Conservation (phyloP, 352 stramenopile genomes). For the Thraustotheca clavata region DNA sequence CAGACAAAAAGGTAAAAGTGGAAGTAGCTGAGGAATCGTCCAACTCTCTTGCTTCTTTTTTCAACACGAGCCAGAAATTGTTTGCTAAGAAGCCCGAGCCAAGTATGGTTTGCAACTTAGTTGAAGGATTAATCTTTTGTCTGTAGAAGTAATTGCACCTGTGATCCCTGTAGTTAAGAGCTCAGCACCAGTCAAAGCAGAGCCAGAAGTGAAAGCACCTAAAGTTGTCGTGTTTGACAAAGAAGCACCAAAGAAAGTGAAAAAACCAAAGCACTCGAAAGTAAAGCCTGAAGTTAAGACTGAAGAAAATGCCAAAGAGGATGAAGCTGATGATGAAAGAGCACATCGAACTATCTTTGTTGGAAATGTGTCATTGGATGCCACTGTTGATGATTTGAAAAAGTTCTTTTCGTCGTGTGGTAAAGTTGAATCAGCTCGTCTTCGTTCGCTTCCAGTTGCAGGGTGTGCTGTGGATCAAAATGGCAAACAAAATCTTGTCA, state of each 20-base stretch:
- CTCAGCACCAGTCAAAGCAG: not conserved
- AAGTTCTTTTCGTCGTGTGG: slow-evolving; percentile 77
- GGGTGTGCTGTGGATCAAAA: slow-evolving; percentile 74
- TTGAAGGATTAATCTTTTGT: not conserved
- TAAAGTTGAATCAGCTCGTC: slow-evolving; percentile 74
- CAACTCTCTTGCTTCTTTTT: slow-evolving; percentile 13
- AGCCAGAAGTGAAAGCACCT: not conserved
- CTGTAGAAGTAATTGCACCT: not conserved
- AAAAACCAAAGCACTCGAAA: slow-evolving; percentile 23
- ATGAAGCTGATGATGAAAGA: slow-evolving; percentile 43
- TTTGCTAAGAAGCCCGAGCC: slow-evolving; percentile 18
- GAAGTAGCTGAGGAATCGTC: not conserved
- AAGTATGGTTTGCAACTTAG: not conserved
- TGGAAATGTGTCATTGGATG: slow-evolving; percentile 85
- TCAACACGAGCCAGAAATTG: slow-evolving; percentile 11
- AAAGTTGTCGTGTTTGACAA: not conserved
- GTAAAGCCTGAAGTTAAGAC: slow-evolving; percentile 14
- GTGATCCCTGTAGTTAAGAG: not conserved
- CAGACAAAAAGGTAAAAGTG: slow-evolving; percentile 1
- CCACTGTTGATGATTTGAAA: slow-evolving; percentile 70
- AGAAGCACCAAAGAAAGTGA: slow-evolving; percentile 16
- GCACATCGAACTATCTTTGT: slow-evolving; percentile 84
- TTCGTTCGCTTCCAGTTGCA: slow-evolving; percentile 81
- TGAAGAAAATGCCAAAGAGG: not conserved
- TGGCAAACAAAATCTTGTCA: slow-evolving; percentile 88